Evolutionary conservation across 768 basidiomycete genomes (phyloP).

Genomic region (Tulasnella sp.): DNA sequence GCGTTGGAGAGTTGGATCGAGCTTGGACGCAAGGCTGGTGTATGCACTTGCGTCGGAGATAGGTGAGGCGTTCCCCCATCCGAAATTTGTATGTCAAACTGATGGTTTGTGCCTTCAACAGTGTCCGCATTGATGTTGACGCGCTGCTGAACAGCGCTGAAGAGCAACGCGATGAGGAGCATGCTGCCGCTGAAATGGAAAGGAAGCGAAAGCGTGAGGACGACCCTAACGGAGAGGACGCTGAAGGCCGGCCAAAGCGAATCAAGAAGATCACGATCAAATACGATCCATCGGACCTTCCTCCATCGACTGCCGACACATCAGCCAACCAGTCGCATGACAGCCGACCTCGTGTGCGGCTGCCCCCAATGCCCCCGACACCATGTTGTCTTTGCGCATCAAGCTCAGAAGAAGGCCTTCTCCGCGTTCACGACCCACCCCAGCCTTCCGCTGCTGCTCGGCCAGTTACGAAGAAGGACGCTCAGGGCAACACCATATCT

Average conservation of each 20-base stretch:
- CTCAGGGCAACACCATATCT: slow-evolving; percentile 33
- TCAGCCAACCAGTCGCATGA: background rate
- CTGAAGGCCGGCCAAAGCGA: slow-evolving; percentile 23
- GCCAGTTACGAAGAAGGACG: slow-evolving; percentile 43
- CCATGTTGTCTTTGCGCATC: slow-evolving; percentile 71
- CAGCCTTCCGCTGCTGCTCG: slow-evolving; percentile 46
- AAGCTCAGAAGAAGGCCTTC: slow-evolving; percentile 48
- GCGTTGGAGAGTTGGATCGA: slow-evolving; percentile 56
- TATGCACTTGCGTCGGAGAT: slow-evolving; percentile 66
- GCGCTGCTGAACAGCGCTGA: slow-evolving; percentile 69
- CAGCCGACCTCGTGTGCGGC: slow-evolving; percentile 39
- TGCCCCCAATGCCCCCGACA: slow-evolving; percentile 48
- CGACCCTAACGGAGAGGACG: slow-evolving; percentile 35
- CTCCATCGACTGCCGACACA: background rate
- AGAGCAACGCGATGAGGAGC: slow-evolving; percentile 41
- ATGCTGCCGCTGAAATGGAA: slow-evolving; percentile 38
- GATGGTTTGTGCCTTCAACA: slow-evolving; percentile 37
- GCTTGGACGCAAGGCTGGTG: slow-evolving; percentile 73
- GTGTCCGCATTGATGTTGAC: slow-evolving; percentile 92
- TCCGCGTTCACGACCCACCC: slow-evolving; percentile 62
- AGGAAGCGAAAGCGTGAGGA: slow-evolving; percentile 47
- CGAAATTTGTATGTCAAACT: slow-evolving; percentile 12
- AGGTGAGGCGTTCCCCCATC: slow-evolving; percentile 47
- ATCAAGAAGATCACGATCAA: slow-evolving; percentile 23
- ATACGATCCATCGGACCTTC: slow-evolving; percentile 23